Evolutionary conservation across 2,329 filamentous ascomycete genomes (phyloP).

Genomic region (Pseudogymnoascus pannorum): DNA sequence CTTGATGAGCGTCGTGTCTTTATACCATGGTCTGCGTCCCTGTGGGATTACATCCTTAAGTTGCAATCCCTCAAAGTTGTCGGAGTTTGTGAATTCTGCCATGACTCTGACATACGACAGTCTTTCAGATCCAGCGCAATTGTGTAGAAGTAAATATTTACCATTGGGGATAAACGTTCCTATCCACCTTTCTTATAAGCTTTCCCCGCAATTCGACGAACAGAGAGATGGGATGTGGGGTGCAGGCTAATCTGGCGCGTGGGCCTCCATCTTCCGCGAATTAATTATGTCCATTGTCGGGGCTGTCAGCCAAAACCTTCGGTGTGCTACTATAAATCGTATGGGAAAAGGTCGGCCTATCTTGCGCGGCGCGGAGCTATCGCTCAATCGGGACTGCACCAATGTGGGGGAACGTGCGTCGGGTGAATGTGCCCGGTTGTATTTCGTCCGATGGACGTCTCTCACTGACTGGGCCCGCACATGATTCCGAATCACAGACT

Average conservation of each 20-base stretch:
- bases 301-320: not conserved
- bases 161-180: not conserved
- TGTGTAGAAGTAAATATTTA: not conserved
- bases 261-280: not conserved
- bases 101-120: not conserved
- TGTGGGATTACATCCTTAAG: constrained; percentile 7
- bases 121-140: not conserved
- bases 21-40: constrained; percentile 17
- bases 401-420: constrained; percentile 2
- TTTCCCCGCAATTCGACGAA: not conserved
- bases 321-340: not conserved
- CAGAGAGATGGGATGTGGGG: not conserved
- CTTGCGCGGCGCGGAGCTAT: not conserved
- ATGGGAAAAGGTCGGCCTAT: not conserved
- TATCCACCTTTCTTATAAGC: not conserved
- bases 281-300: not conserved
- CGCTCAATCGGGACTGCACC: not conserved
- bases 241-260: not conserved
- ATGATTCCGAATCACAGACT: constrained; percentile 1
- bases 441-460: not conserved
- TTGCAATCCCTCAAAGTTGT: constrained; percentile 3
- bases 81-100: not conserved
- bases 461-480: not conserved
- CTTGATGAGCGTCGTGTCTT: constrained; percentile 20
- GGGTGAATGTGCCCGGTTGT: not conserved